A percentile compares a stretch with the other conserved stretches of the same genome.
Conservation (phyloP, 2,329 filamentous ascomycete species). For the Scorias spongiosa region DNA sequence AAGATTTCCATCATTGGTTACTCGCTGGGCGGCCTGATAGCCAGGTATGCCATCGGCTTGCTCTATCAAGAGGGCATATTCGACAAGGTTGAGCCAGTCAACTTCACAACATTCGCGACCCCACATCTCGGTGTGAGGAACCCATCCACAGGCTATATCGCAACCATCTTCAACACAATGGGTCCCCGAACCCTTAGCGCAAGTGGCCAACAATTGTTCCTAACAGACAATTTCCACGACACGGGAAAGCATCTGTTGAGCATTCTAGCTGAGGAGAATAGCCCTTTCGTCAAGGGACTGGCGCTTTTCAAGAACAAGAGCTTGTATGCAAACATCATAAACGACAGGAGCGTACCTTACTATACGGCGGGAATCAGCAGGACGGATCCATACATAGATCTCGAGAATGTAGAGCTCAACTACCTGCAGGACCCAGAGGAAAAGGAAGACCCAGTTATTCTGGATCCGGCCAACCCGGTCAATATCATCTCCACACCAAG, state of each 20-base stretch:
- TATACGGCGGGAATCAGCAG: constrained; percentile 70
- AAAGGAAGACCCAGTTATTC: constrained; percentile 49
- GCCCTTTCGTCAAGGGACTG: constrained; percentile 72
- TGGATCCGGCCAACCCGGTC: constrained; percentile 53
- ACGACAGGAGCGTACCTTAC: constrained; percentile 67
- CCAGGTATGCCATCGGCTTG: constrained; percentile 73
- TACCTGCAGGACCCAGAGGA: constrained; percentile 50
- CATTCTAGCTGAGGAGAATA: constrained; percentile 66
- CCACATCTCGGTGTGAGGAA: constrained; percentile 47
- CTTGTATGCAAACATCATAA: constrained; percentile 74
- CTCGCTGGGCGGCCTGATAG: constrained; percentile 73
- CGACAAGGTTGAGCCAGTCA: constrained; percentile 66
- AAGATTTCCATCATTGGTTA: constrained; percentile 84
- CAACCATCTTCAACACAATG: constrained; percentile 54
- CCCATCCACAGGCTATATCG: constrained; percentile 27
- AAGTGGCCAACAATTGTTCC: constrained; percentile 77
- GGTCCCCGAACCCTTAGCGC: constrained; percentile 67
- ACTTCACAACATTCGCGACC: constrained; percentile 85
- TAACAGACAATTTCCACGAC: constrained; percentile 69
- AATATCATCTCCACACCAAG: constrained; percentile 23
- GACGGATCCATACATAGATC: constrained; percentile 59
- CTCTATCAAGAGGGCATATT: constrained; percentile 69
- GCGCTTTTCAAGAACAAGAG: constrained; percentile 59
- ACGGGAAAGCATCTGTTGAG: constrained; percentile 68
- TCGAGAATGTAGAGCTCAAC: constrained; percentile 53